Base-by-base conservation (phyloP, 2,329 filamentous ascomycete species). In the Parafenestella ontariensis region DNA sequence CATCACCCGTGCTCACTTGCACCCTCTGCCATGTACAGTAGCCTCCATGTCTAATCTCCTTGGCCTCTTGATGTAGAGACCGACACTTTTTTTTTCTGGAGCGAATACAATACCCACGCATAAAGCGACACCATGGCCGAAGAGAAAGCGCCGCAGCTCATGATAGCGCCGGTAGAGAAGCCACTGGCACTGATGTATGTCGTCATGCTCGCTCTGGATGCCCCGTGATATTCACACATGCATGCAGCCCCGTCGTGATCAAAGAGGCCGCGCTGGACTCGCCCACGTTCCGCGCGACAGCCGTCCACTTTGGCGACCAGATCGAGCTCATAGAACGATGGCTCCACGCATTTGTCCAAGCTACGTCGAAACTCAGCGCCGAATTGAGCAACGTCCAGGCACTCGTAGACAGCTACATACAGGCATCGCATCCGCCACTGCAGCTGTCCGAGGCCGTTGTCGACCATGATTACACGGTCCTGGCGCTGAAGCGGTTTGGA, bases 191-290 rank as follows among this genome's bases (percentile, higher is more conserved):
- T 80, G 50, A 79, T 80, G 76, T 79, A 71, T 37, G 72, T 50
- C 23, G 18, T 23, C 20, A 56, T 3, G 36, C 18, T 9, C n/a
- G 11, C 10, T 10, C 26, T 13, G 5, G 17, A 21, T 10, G 8
- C 18, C 21, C 24, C 13, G 37, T 13, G n/a, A 26, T 15, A 46
- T 55, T 61, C 52, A 70, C 53, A 70, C 40, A 44, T n/a, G 26
- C 36, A 21, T 34, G 34, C 62, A 87, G 85, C 52, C 92, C 95
- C 40, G 93, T 98, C 31, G 88, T 88, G 57, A 84, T 98, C 66
- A 95, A 94, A 79, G 95, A 99, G 84, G 95, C 95, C 46, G 90
- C 92, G 18, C 89, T 98, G 79, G 95, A 99, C 78, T 97, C 93
- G 34, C 95, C 95, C 23, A 96, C 93, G 31, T 98, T 98, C 76